These are phyloP conservation scores for Vigna trinervia DNA, from an alignment of 306 rosid species.

Conservation along the genomic window DNA sequence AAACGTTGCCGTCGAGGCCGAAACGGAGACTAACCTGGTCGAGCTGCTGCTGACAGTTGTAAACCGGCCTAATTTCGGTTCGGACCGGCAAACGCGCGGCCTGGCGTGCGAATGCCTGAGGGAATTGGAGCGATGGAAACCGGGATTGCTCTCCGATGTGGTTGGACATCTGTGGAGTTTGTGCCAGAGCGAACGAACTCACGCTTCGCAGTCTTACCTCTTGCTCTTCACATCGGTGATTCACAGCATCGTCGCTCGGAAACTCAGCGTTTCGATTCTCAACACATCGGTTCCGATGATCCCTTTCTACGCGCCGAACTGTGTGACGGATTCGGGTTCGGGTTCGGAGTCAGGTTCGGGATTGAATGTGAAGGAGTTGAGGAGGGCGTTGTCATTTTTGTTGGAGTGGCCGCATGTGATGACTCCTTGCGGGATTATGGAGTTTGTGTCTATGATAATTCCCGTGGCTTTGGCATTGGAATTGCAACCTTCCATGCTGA, in stretches of 20 bases:
- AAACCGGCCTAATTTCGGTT: constrained; percentile 64
- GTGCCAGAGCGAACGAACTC: constrained; percentile 94
- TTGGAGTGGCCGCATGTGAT: constrained; percentile 87
- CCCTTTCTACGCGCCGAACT: constrained; percentile 74
- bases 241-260: constrained; percentile 60
- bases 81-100: constrained; percentile 69
- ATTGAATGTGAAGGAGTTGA: constrained; percentile 79
- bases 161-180: constrained; percentile 87
- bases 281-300: constrained; percentile 69
- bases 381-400: constrained; percentile 84
- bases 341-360: constrained; percentile 40
- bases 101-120: constrained; percentile 89
- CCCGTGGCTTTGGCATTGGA: constrained; percentile 81
- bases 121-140: constrained; percentile 76
- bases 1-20: constrained; percentile 28
- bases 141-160: constrained; percentile 77
- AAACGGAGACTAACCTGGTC: constrained; percentile 56
- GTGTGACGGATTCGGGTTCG: constrained; percentile 17
- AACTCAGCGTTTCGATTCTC: constrained; percentile 63
- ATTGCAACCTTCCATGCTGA: constrained; percentile 87
- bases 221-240: constrained; percentile 73
- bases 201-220: constrained; percentile 80
- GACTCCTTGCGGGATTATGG: constrained; percentile 89
- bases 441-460: constrained; percentile 71
- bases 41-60: constrained; percentile 70